Evolutionary conservation across 2,329 filamentous ascomycete genomes (phyloP).

Genomic region (Talaromyces rugulosus): DNA sequence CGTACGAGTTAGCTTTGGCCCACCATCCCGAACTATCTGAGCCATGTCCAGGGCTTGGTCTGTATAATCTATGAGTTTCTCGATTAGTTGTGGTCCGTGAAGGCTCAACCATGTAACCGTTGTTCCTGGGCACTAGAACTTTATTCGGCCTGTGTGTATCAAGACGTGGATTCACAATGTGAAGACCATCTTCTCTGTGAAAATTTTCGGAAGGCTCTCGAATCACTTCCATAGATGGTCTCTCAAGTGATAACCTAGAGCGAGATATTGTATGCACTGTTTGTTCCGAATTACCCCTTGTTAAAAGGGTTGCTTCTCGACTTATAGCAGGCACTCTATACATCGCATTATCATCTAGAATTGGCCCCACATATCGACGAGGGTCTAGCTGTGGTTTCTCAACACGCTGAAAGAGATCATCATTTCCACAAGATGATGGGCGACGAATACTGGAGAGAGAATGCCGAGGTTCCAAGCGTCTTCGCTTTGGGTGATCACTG

Average conservation of each 20-base stretch:
- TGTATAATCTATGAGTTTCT: neutral
- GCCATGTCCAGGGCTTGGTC: slow-evolving; percentile 4
- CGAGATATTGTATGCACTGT: neutral
- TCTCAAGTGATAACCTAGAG: neutral
- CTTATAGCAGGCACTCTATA: slow-evolving; percentile 1
- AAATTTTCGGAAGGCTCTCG: slow-evolving; percentile 14
- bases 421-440: slow-evolving; percentile 1
- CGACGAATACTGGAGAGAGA: slow-evolving; percentile 9
- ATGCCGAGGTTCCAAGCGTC: slow-evolving; percentile 26
- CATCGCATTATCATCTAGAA: neutral
- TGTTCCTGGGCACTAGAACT: slow-evolving; percentile 16
- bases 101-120: slow-evolving; percentile 18
- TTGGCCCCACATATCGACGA: neutral
- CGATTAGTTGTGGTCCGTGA: slow-evolving; percentile 9
- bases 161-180: slow-evolving; percentile 13
- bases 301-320: neutral
- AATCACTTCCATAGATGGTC: neutral
- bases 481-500: slow-evolving; percentile 28
- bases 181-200: slow-evolving; percentile 10
- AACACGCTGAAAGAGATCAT: slow-evolving; percentile 10
- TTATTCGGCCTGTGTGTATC: slow-evolving; percentile 8
- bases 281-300: neutral
- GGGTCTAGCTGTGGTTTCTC: neutral
- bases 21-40: slow-evolving; percentile 15
- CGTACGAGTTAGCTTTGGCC: slow-evolving; percentile 16